Evolutionary conservation across 306 rosid species (phyloP).

Genomic region (Castanospermum australe): DNA sequence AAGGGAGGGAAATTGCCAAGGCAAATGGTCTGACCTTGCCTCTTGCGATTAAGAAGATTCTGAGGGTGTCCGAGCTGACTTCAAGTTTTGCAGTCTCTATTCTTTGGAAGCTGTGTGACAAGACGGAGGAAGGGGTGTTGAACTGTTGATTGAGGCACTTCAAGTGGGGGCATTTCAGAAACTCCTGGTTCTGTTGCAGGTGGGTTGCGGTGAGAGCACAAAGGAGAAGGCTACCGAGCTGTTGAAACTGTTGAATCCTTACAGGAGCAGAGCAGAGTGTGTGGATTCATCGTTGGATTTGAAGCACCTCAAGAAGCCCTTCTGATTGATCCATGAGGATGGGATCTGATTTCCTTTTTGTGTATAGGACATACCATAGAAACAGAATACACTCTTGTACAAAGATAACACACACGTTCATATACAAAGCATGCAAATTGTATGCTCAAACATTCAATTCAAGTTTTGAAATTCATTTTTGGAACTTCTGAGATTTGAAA

Average conservation of each 20-base stretch:
- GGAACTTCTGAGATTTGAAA: constrained; percentile 1
- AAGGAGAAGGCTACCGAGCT: constrained; percentile 71
- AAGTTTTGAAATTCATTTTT: constrained; percentile 9
- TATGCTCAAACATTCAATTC: constrained; percentile 35
- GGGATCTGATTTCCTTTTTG: not conserved
- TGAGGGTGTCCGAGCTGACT: constrained; percentile 63
- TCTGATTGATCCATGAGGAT: constrained; percentile 32
- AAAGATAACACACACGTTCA: constrained; percentile 31
- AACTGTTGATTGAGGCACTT: constrained; percentile 55
- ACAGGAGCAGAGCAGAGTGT: constrained; percentile 56
- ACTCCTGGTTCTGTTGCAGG: constrained; percentile 78
- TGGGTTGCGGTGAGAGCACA: constrained; percentile 61
- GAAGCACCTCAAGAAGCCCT: constrained; percentile 65
- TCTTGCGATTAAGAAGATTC: constrained; percentile 70
- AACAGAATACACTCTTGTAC: constrained; percentile 29
- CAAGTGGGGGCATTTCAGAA: constrained; percentile 77
- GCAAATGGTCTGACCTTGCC: constrained; percentile 72
- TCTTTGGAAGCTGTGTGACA: constrained; percentile 67
- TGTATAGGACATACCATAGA: constrained; percentile 18
- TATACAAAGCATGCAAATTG: constrained; percentile 26
- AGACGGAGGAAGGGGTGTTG: constrained; percentile 39
- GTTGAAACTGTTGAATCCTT: constrained; percentile 68
- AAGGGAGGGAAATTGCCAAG: constrained; percentile 57
- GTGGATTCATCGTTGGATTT: constrained; percentile 67
- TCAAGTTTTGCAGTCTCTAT: constrained; percentile 59